Evolutionary conservation across 768 basidiomycete species (phyloP), one percentile per base, ranked within the genome.

Genomic region (Ramaria rubella): DNA sequence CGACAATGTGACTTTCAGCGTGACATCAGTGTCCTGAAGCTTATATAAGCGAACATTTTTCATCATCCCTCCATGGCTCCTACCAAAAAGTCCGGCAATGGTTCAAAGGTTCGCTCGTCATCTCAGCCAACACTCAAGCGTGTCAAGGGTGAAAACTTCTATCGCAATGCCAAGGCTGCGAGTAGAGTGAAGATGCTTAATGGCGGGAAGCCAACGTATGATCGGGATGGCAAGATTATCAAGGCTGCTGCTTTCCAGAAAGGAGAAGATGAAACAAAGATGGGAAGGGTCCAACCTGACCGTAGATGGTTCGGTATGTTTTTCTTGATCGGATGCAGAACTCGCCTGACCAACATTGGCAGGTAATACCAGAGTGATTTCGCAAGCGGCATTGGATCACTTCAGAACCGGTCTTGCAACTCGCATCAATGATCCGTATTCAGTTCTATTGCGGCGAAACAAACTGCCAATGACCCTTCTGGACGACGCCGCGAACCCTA

Each of bases 361-460:
- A 94, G 94, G 95, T 42, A 98, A 98, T 71, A 98, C 96, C n/a
- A 77, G 96, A 67, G 95, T 97, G 33, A 97, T 99, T 67, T 94
- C 92, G 21, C 95, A 99, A 68, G 88, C 84, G 24, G 94, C 95
- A 14, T 75, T 99, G 64, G 94, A 96, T 66, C 96, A 97, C 70
- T 99, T 99, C 75, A 78, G 95, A 51, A 92, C 89, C 14, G 92
- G 90, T 64, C 80, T 99, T 44, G 77, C 81, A 23, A 76, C 80
- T 12, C 91, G 85, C 69, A 91, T 92, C 64, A 80, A 90, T 72
- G 94, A 98, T 65, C 96, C 96, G 0, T 99, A 98, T 68, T 94
- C 93, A 8, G 95, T 99, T 11, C 80, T 99, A 31, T 70, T 99
- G 49, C 86, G 87, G 58, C 80, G 94, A 58, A 98, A 97, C 73